Evolutionary conservation across 805 yeast genomes (phyloP).

Genomic region (Millerozyma miso): DNA sequence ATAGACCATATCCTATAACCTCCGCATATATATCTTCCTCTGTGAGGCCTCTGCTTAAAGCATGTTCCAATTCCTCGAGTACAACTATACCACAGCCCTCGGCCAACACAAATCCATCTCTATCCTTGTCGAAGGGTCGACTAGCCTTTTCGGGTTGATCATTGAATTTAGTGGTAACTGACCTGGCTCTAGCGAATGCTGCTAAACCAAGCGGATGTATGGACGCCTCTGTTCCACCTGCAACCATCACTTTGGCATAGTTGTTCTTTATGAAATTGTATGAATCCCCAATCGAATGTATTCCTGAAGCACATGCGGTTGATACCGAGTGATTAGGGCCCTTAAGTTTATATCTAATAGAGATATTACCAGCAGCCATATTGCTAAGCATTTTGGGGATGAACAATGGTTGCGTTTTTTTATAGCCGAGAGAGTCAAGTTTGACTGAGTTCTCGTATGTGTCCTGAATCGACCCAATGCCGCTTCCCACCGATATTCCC

Average conservation of each 20-base stretch:
- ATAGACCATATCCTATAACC: conserved; percentile 80
- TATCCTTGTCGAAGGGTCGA: conserved; percentile 75
- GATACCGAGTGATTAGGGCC: conserved; percentile 89
- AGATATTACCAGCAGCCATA: conserved; percentile 92
- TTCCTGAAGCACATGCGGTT: conserved; percentile 97
- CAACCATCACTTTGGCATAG: conserved; percentile 80
- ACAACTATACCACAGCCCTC: conserved; percentile 89
- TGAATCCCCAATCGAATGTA: conserved; percentile 92
- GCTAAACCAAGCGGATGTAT: conserved; percentile 83
- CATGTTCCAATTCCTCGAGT: conserved; percentile 76
- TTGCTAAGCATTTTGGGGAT: conserved; percentile 80
- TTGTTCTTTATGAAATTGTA: conserved; percentile 72
- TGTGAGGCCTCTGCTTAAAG: conserved; percentile 49
- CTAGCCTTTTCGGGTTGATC: conserved; percentile 65
- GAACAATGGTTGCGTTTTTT: conserved; percentile 77
- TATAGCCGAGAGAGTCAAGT: conserved; percentile 45
- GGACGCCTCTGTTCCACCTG: conserved; percentile 92
- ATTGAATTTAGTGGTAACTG: conserved; percentile 61
- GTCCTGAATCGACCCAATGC: conserved; percentile 84
- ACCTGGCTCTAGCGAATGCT: conserved; percentile 87
- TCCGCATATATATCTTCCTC: conserved; percentile 69
- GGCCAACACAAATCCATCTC: conserved; percentile 88
- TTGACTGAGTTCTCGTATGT: conserved; percentile 58
- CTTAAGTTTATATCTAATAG: conserved; percentile 67
- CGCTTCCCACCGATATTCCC: conserved; percentile 90